Percentiles rank a stretch among this genome's conserved stretches.
phyloP scores from a whole-genome alignment of 73 alveolate genomes.

The Stentor roeselii region DNA sequence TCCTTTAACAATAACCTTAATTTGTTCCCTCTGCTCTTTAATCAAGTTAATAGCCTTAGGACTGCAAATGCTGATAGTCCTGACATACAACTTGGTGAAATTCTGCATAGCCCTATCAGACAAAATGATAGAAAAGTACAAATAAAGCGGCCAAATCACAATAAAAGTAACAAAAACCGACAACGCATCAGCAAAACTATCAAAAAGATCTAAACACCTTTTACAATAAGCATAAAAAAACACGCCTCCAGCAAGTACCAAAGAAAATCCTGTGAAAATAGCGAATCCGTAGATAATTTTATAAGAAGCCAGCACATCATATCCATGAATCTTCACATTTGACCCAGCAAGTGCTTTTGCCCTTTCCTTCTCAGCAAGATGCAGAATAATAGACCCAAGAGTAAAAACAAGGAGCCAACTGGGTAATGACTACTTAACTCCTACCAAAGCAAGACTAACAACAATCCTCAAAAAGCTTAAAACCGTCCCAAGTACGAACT shows the following conservation, averaged over 20 bases:
- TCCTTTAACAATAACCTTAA: slow-evolving; percentile 40
- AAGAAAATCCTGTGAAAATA: slow-evolving; percentile 49
- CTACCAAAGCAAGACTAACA: slow-evolving; percentile 27
- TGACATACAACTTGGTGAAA: slow-evolving; percentile 38
- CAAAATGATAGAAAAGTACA: slow-evolving; percentile 58
- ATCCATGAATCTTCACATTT: slow-evolving; percentile 72
- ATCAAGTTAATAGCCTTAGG: slow-evolving; percentile 42
- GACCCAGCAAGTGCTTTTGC: slow-evolving; percentile 66
- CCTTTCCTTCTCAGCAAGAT: slow-evolving; percentile 73
- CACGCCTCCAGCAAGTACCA: slow-evolving; percentile 34
- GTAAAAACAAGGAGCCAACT: slow-evolving; percentile 64
- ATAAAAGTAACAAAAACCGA: slow-evolving; percentile 34
- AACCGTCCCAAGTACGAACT: not conserved
- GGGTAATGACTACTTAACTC: slow-evolving; percentile 77
- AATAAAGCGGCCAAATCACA: slow-evolving; percentile 65
- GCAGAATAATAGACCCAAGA: slow-evolving; percentile 45
- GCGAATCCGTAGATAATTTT: slow-evolving; percentile 60
- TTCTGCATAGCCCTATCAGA: slow-evolving; percentile 51
- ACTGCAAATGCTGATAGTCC: slow-evolving; percentile 52
- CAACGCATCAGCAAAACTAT: not conserved
- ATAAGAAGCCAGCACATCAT: slow-evolving; percentile 76
- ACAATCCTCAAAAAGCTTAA: slow-evolving; percentile 9
- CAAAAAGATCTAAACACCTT: slow-evolving; percentile 28
- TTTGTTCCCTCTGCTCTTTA: slow-evolving; percentile 48
- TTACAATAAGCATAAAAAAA: slow-evolving; percentile 37